phyloP scores from a whole-genome alignment of 768 basidiomycete genomes.

The Pleurotus sapidus region DNA sequence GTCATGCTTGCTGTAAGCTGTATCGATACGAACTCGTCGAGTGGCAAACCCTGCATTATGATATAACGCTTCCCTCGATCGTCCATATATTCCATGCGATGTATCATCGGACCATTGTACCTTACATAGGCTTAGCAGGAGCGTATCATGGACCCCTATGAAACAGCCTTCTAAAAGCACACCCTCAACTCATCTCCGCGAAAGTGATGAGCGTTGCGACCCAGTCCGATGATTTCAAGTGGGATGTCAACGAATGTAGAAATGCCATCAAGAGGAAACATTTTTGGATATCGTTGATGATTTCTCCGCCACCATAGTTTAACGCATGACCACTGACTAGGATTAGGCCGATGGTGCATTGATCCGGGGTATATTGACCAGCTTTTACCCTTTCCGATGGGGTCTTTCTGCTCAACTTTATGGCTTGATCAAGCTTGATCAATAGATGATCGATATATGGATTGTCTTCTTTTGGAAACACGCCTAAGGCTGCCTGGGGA shows the following conservation, averaged over 20 bases:
- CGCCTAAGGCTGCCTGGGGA: background rate
- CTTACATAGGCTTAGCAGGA: too few relatives aligned
- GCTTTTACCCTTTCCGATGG: background rate
- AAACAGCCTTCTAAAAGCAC: too few relatives aligned
- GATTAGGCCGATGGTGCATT: background rate
- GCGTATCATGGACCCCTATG: too few relatives aligned
- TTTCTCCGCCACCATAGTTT: background rate
- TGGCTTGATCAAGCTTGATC: background rate
- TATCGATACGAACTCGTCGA: too few relatives aligned
- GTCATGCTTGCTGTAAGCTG: background rate
- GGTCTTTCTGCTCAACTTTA: background rate
- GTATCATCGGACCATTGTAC: too few relatives aligned
- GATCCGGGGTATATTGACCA: background rate
- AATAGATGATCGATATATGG: background rate
- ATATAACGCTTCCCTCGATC: too few relatives aligned
- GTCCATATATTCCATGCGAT: too few relatives aligned
- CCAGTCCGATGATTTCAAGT: background rate
- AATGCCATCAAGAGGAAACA: background rate
- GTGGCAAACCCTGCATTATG: too few relatives aligned
- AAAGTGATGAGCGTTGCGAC: conserved; percentile 6
- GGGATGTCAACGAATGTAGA: background rate
- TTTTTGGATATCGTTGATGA: background rate
- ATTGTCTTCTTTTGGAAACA: background rate
- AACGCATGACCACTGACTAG: background rate
- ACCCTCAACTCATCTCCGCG: background rate